Evolutionary conservation across 2,329 filamentous ascomycete genomes (phyloP), one percentile per base, ranked within the genome.

Genomic region (Sordariomycetes sp.): DNA sequence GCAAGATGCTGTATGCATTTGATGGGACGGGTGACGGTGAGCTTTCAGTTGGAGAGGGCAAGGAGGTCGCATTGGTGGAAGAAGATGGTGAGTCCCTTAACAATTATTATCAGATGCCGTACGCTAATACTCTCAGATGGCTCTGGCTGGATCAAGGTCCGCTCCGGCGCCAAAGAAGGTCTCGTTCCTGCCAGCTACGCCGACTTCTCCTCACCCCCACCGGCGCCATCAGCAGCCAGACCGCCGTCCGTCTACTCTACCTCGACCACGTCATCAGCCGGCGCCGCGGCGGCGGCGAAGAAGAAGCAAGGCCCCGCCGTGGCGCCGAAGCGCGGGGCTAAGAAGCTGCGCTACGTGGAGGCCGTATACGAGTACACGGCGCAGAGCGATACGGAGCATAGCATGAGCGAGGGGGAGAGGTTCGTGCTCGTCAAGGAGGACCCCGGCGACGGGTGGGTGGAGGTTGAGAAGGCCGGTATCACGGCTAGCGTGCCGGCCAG

Each of bases 261-360:
- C 43, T 88, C 83, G 10, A 59, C 57, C 4, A 54, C 55, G 8
- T 57, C 57, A 2, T 58, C 57, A 4, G 38, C 53, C 7, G 39
- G 51, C 7, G 43, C 44, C 12, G 50, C 54, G 8, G 48, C 64
- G 5, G 46, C 42, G 8, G 38, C 49, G 2, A 51, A 55, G 25
- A 94, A 88, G 65, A 94, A 93, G 59, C 87, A 93, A 55, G 88
- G 88, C 0, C 88, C 88, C 0, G 87, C 82, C 0, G 92, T 98
- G 5, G 92, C 92, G 11, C 92, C 92, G 4, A 81, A 81, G 45
- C 77, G 88, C 8, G 88, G 88, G 11, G 88, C 87, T 4, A 95
- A 94, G 74, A 94, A 94, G 56, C 68, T 95, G 23, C 86, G 82
- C 51, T 94, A 96, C 48, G 90, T 93, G 2, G 84, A 94, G 54